Evolutionary conservation across 2,329 filamentous ascomycete genomes (phyloP).

Genomic region (Xylariaceae sp.): DNA sequence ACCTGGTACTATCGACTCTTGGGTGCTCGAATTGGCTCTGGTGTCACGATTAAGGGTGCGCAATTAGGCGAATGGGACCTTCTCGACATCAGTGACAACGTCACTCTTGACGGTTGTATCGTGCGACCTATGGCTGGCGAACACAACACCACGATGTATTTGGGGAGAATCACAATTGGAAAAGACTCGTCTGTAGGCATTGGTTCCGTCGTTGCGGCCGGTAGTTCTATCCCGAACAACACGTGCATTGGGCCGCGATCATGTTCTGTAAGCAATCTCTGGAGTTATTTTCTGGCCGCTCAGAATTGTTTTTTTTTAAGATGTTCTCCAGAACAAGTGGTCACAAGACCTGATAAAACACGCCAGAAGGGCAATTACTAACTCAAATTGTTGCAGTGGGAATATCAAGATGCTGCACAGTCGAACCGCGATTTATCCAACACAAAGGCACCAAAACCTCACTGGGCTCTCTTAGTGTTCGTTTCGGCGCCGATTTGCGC

Average conservation of each 20-base stretch:
- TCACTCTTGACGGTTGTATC: constrained; percentile 45
- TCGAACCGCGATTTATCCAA: constrained; percentile 44
- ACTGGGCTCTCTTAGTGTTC: constrained; percentile 43
- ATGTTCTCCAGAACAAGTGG: no score
- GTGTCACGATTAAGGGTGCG: constrained; percentile 46
- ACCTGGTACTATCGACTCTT: constrained; percentile 50
- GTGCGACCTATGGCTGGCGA: constrained; percentile 54
- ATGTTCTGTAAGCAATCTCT: constrained; percentile 37
- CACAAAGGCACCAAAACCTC: constrained; percentile 38
- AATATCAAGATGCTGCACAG: constrained; percentile 46
- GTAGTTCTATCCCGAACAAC: constrained; percentile 45
- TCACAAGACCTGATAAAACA: no score
- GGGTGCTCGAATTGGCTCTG: constrained; percentile 51
- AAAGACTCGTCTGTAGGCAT: constrained; percentile 46
- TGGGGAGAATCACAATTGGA: constrained; percentile 50
- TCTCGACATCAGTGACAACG: constrained; percentile 51
- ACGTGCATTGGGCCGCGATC: constrained; percentile 56
- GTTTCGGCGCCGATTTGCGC: constrained; percentile 42
- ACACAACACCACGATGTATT: constrained; percentile 57
- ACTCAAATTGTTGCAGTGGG: constrained; percentile 36
- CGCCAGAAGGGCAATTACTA: no score
- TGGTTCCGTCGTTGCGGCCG: constrained; percentile 49
- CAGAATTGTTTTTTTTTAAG: no score
- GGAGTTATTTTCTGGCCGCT: no score
- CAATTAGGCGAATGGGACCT: constrained; percentile 56